Conservation (phyloP, 2,329 filamentous ascomycete genomes). For the Trematosphaeria pertusa region DNA sequence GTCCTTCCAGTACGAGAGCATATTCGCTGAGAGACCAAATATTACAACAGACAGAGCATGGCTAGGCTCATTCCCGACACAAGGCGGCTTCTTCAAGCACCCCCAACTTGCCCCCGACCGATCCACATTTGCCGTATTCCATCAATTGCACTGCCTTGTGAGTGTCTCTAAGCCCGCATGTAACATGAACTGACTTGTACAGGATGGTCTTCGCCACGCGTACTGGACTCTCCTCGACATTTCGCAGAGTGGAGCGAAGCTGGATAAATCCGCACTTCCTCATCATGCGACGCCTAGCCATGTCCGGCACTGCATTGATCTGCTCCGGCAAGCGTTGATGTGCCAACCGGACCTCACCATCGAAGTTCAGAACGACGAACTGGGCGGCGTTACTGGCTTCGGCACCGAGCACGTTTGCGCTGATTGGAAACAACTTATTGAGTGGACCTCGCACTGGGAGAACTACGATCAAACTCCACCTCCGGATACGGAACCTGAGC, state of each 20-base stretch:
- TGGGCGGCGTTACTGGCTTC: slow-evolving; percentile 13
- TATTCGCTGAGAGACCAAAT: background rate
- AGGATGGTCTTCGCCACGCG: slow-evolving; percentile 19
- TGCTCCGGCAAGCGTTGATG: slow-evolving; percentile 2
- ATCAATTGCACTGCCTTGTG: slow-evolving; percentile 24
- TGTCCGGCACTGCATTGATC: background rate
- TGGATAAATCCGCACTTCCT: slow-evolving; percentile 8
- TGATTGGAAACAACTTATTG: slow-evolving; percentile 10
- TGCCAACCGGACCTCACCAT: slow-evolving; percentile 3
- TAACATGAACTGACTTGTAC: background rate
- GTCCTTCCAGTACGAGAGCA: too few relatives aligned
- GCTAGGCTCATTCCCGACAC: slow-evolving; percentile 13
- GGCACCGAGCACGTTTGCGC: slow-evolving; percentile 14
- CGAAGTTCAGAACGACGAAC: slow-evolving; percentile 8
- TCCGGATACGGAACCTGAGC: too few relatives aligned
- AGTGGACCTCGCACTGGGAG: slow-evolving; percentile 13
- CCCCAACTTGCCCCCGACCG: slow-evolving; percentile 12
- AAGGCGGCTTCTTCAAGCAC: slow-evolving; percentile 22
- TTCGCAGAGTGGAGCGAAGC: background rate
- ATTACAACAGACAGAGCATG: slow-evolving; percentile 4
- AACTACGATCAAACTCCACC: background rate
- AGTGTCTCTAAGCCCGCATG: slow-evolving; percentile 2
- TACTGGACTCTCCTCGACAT: slow-evolving; percentile 15
- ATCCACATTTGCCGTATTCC: slow-evolving; percentile 18
- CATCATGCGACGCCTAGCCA: slow-evolving; percentile 5